Conservation (phyloP, 768 basidiomycete species). For the Suillus lakei region DNA sequence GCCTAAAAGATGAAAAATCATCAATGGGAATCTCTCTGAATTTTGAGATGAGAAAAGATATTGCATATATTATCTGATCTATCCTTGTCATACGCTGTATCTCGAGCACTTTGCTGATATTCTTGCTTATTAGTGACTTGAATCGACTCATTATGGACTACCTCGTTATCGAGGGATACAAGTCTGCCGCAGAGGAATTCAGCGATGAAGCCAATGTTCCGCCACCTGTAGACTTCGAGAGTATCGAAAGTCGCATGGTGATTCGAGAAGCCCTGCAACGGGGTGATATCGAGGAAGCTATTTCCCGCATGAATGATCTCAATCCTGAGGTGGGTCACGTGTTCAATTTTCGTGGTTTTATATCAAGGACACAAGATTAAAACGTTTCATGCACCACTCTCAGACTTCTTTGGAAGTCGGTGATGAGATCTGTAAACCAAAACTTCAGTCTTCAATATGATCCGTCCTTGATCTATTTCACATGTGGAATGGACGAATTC, state of each 20-base stretch:
- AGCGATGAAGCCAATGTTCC: slow-evolving; percentile 82
- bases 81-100: slow-evolving; percentile 31
- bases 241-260: slow-evolving; percentile 92
- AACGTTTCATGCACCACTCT: slow-evolving; percentile 99
- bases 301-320: slow-evolving; percentile 92
- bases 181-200: slow-evolving; percentile 94
- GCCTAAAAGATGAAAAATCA: slow-evolving; percentile 62
- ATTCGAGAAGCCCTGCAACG: slow-evolving; percentile 94
- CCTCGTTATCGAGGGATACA: slow-evolving; percentile 97
- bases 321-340: slow-evolving; percentile 87
- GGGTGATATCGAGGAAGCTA: slow-evolving; percentile 94
- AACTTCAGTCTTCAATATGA: slow-evolving; percentile 99
- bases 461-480: slow-evolving; percentile 27
- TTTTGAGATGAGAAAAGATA: slow-evolving; percentile 67
- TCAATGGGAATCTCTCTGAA: slow-evolving; percentile 99
- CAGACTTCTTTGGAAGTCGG: slow-evolving; percentile 71
- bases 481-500: background rate
- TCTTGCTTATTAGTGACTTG: slow-evolving; percentile 69
- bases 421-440: slow-evolving; percentile 82
- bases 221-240: slow-evolving; percentile 85
- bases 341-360: slow-evolving; percentile 14
- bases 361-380: slow-evolving; percentile 69
- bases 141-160: slow-evolving; percentile 97
- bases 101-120: slow-evolving; percentile 23
- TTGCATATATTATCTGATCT: slow-evolving; percentile 92